Evolutionary conservation across 2,329 filamentous ascomycete species (phyloP), one percentile per base, ranked within the genome.

Genomic region (Talaromyces albobiverticillius): DNA sequence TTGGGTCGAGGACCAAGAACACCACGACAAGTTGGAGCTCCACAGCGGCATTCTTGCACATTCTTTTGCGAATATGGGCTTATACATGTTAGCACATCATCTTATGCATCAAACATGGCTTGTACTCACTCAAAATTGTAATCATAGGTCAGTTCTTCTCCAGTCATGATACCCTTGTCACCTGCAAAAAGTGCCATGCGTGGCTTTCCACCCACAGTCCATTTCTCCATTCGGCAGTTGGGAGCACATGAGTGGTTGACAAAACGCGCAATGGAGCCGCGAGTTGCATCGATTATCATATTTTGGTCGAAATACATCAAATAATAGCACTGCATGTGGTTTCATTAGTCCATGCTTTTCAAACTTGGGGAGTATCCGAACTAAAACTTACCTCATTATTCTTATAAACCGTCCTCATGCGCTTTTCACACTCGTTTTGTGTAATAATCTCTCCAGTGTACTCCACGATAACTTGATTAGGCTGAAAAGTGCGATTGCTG

Each of bases 361-460:
- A 22, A 14, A 29, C 31, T 16, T 43, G 23, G 43, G 26, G 16
- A 11, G 13, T 8, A 10, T 20, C 14, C 26, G 13, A 47, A 41
- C 23, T 9, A 49, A 13, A 4, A 71, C 84, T 71, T 70, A 95
- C 91, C 75, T 94, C 87, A 64, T 96, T 95, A 68, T 96, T 83
- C 71, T 94, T 95, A 76, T 99, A 99, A 56, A 88, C 82, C 59
- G 93, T 88, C 56, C 89, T 90, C 92, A 97, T 96, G 53, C 94
- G 86, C 45, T 88, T 83, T 68, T 97, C 91, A 66, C 92, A 96
- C 70, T 99, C 94, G 26, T 87, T 86, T 67, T 95, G 90, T 0
- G 91, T 96, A 66, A 99, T 95, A 62, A 99, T 96, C 72, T 99
- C 94, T 38, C 94, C 94, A 0, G 92, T 93, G 67, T 99, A 99